phyloP scores from a whole-genome alignment of 176 grass and related monocot genomes.

The Eleusine indica region DNA sequence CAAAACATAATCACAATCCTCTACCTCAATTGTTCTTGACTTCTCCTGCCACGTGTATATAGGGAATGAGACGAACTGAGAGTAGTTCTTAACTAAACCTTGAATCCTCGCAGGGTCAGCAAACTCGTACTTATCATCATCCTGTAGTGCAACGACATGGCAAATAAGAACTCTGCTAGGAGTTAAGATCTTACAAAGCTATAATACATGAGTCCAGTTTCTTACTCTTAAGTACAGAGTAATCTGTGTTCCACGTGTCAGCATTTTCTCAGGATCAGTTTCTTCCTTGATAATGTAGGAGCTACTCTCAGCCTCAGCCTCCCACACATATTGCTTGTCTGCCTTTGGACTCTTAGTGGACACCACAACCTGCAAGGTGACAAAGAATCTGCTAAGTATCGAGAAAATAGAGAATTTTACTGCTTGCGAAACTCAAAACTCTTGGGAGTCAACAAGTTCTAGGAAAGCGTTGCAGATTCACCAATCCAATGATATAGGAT shows the following conservation, averaged over 20 bases:
- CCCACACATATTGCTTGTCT: slow-evolving; percentile 93
- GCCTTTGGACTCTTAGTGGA: slow-evolving; percentile 89
- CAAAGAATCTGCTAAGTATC: not conserved
- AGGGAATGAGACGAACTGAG: slow-evolving; percentile 94
- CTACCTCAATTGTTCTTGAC: slow-evolving; percentile 86
- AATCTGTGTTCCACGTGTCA: slow-evolving; percentile 81
- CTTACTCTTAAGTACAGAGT: slow-evolving; percentile 81
- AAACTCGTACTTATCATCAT: slow-evolving; percentile 92
- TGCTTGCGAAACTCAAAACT: not conserved
- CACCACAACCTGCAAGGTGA: slow-evolving; percentile 64
- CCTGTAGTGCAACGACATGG: slow-evolving; percentile 41
- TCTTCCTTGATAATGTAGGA: slow-evolving; percentile 90
- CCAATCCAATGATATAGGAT: not conserved
- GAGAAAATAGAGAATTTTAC: not conserved
- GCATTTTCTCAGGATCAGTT: slow-evolving; percentile 81
- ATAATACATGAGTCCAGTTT: not conserved
- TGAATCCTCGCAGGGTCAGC: slow-evolving; percentile 70
- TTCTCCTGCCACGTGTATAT: slow-evolving; percentile 95
- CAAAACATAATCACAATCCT: not conserved
- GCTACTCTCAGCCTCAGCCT: slow-evolving; percentile 85
- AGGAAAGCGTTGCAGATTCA: slow-evolving; percentile 1
- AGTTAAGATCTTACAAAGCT: not conserved
- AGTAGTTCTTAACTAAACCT: slow-evolving; percentile 90
- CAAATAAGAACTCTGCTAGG: slow-evolving; percentile 29
- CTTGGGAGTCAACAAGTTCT: slow-evolving; percentile 2